Evolutionary conservation across 2,329 filamentous ascomycete genomes (phyloP).

Genomic region (Fusarium lyarnte): DNA sequence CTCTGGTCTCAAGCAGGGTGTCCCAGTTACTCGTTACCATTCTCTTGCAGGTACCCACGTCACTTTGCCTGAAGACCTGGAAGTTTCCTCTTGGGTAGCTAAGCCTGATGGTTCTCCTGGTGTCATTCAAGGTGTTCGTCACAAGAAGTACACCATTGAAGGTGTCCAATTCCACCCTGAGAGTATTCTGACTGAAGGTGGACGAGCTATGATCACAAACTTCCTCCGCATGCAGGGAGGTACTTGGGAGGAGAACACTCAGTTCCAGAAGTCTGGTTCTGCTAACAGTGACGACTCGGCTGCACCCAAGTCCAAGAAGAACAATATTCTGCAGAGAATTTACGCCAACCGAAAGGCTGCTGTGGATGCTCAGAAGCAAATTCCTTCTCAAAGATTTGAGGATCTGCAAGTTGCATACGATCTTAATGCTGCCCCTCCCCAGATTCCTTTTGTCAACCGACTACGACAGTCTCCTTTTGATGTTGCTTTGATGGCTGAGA

Average conservation of each 20-base stretch:
- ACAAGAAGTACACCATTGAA: constrained; percentile 91
- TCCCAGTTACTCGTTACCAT: constrained; percentile 95
- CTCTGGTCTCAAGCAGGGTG: constrained; percentile 76
- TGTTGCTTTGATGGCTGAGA: constrained; percentile 96
- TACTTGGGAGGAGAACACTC: constrained; percentile 86
- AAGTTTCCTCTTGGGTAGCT: constrained; percentile 90
- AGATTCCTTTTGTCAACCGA: constrained; percentile 81
- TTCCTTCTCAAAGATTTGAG: constrained; percentile 83
- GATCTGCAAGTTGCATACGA: constrained; percentile 90
- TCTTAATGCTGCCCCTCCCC: constrained; percentile 83
- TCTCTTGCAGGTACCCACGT: constrained; percentile 92
- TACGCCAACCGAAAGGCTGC: constrained; percentile 81
- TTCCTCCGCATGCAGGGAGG: constrained; percentile 89
- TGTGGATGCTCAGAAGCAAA: constrained; percentile 81
- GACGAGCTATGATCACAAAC: constrained; percentile 89
- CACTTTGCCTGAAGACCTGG: constrained; percentile 84
- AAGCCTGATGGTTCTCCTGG: constrained; percentile 80
- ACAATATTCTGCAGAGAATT: constrained; percentile 90
- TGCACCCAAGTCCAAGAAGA: constrained; percentile 64
- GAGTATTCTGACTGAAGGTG: constrained; percentile 92
- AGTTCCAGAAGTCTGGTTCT: constrained; percentile 56
- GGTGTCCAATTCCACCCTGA: constrained; percentile 98
- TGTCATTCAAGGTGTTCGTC: constrained; percentile 95
- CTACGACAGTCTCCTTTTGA: constrained; percentile 84
- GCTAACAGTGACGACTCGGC: constrained; percentile 41